phyloP scores from a whole-genome alignment of 2,329 filamentous ascomycete genomes.

The Fusarium hostae region DNA sequence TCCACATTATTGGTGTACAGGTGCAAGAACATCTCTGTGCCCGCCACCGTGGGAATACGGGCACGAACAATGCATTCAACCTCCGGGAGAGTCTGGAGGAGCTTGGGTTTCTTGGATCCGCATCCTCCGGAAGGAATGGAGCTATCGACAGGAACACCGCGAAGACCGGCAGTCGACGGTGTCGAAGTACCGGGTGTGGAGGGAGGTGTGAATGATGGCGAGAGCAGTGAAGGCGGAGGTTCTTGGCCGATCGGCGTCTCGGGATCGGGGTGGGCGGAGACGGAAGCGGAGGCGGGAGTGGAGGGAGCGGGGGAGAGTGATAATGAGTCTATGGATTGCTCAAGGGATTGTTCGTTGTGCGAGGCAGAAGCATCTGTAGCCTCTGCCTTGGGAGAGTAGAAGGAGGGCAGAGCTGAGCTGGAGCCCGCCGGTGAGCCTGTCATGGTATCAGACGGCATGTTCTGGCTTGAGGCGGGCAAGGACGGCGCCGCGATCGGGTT shows the following conservation, averaged over 20 bases:
- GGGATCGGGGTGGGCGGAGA: slow-evolving; percentile 27
- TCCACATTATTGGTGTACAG: slow-evolving; percentile 93
- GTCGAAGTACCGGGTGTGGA: slow-evolving; percentile 70
- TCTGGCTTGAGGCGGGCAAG: slow-evolving; percentile 36
- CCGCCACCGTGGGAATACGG: slow-evolving; percentile 90
- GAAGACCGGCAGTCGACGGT: slow-evolving; percentile 57
- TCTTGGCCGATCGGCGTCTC: slow-evolving; percentile 39
- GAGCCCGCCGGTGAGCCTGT: slow-evolving; percentile 46
- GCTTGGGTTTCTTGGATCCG: slow-evolving; percentile 72
- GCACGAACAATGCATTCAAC: slow-evolving; percentile 96
- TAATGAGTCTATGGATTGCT: slow-evolving; percentile 50
- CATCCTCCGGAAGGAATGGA: slow-evolving; percentile 68
- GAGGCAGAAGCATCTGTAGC: slow-evolving; percentile 39
- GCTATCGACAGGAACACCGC: slow-evolving; percentile 69
- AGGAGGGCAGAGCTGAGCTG: slow-evolving; percentile 56
- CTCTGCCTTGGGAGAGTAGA: slow-evolving; percentile 57
- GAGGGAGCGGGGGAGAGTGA: slow-evolving; percentile 48
- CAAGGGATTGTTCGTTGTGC: slow-evolving; percentile 31
- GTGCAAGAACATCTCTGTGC: slow-evolving; percentile 97
- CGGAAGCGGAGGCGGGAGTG: slow-evolving; percentile 25
- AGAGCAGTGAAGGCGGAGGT: slow-evolving; percentile 78
- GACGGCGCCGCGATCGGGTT: slow-evolving; percentile 39
- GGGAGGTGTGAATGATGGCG: slow-evolving; percentile 84
- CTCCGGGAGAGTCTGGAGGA: slow-evolving; percentile 79
- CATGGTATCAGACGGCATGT: slow-evolving; percentile 46